These are phyloP conservation scores for Pseudogymnoascus sp. DNA, from an alignment of 2,329 filamentous ascomycete species.

Conservation along the genomic window DNA sequence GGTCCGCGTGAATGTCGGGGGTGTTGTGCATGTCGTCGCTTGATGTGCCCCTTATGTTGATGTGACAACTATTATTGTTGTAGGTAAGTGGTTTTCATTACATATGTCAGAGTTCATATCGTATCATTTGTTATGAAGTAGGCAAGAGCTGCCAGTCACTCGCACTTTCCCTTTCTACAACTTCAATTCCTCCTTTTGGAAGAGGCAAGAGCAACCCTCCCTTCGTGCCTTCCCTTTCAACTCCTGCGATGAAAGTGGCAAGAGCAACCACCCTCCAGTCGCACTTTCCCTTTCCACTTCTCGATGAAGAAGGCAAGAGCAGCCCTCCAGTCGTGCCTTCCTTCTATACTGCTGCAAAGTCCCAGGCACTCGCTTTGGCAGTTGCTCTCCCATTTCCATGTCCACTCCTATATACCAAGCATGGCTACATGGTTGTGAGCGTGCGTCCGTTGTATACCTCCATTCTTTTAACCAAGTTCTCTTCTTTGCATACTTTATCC, in stretches of 20 bases:
- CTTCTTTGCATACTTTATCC: background rate
- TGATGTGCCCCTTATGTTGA: background rate
- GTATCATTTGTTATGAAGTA: background rate
- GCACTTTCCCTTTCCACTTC: background rate
- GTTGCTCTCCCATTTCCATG: background rate
- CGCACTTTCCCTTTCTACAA: background rate
- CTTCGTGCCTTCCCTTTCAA: background rate
- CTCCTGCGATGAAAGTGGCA: no score
- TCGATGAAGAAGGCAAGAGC: background rate
- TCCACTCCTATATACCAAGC: background rate
- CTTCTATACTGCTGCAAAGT: background rate
- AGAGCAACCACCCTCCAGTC: background rate
- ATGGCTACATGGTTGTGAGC: background rate
- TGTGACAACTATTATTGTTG: background rate
- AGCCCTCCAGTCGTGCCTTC: background rate
- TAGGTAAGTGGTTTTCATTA: background rate
- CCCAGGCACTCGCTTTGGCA: background rate
- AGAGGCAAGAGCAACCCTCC: background rate
- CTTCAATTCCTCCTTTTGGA: background rate
- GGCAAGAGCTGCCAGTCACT: background rate
- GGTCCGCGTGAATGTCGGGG: background rate
- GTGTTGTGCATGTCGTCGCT: background rate
- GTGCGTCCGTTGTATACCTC: background rate
- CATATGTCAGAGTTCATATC: background rate
- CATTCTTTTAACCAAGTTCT: background rate